Evolutionary conservation across 805 yeast species (phyloP).

Genomic region (Candida tammaniensis): DNA sequence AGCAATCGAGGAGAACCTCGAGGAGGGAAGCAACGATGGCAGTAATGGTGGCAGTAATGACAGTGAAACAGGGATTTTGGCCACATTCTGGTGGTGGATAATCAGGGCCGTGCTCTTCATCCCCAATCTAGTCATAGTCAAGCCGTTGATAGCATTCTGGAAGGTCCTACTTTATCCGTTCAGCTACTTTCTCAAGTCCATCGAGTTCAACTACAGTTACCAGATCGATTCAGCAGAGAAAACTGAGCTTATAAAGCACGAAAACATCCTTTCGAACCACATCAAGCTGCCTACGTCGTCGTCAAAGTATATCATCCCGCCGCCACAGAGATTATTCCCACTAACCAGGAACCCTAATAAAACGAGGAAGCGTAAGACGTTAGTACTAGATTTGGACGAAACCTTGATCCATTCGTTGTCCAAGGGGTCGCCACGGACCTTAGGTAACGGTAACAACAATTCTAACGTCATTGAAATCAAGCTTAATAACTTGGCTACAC

Average conservation of each 20-base stretch:
- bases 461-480: conserved; percentile 79
- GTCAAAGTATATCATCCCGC: conserved; percentile 43
- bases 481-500: conserved; percentile 64
- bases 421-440: conserved; percentile 52
- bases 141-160: conserved; percentile 52
- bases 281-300: conserved; percentile 41
- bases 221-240: conserved; percentile 21
- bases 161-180: conserved; percentile 54
- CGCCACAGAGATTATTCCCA: conserved; percentile 44
- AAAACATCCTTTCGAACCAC: conserved; percentile 36
- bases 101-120: conserved; percentile 10
- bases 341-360: conserved; percentile 37
- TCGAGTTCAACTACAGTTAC: conserved; percentile 9
- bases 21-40: conserved; percentile 1
- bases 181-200: conserved; percentile 20
- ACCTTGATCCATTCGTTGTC: conserved; percentile 90
- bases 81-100: neutral
- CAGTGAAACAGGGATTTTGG: neutral
- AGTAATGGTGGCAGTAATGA: neutral
- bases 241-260: conserved; percentile 38
- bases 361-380: conserved; percentile 48
- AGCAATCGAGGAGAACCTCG: neutral
- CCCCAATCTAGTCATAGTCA: conserved; percentile 43
- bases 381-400: conserved; percentile 89
- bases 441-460: conserved; percentile 22